Base-by-base conservation (phyloP, 192 early-diverging fungal genomes). In the Mortierella antarctica region DNA sequence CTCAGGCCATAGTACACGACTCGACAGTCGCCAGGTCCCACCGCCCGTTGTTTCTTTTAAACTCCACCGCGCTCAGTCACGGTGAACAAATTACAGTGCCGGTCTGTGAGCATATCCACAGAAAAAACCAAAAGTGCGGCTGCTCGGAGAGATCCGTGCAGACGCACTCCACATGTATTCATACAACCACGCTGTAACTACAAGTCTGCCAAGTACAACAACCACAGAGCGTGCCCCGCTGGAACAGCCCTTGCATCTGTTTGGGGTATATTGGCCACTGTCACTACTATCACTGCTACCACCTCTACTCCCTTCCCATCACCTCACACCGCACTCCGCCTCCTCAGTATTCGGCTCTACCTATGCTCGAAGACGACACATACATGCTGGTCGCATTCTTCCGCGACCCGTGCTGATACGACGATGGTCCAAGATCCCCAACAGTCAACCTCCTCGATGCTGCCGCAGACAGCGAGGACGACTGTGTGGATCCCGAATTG, bases 361-460 rank as follows among this genome's bases (percentile, higher is more conserved):
- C 31, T 31, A 31, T 31, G 31, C 31, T 31, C 31, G 31, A 31
- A 31, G 31, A 31, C 31, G 31, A 31, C 3, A 61, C 48, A 51
- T 75, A 75, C 73, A 75, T 75, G 47, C 65, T 75, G 2, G 58
- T 68, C 42, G 65, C 59, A 23, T 75, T 68, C 46, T 65, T 65
- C 21, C 65, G 46, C 10, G 73, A 56, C 39, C 65, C 58, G 49
- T 62, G 50, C 41, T 66, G 54, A 54, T 59, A 52, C 53, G 63
- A 20, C 6, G 63, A 47, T 1, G 44, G 58, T 51, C 49, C 60
- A 8, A 59, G 46, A 44, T 53, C 57, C n/a, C 65, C 73, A 46
- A 61, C 44, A 2, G 65, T 62, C 52, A 70, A 58, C 45, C 67
- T 56, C 23, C 60, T 65, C 66, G 57, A 59, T 15, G 47, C 50